Evolutionary conservation across 805 yeast genomes (phyloP), one percentile per base, ranked within the genome.

Genomic region (Schwanniomyces vanrijiae): DNA sequence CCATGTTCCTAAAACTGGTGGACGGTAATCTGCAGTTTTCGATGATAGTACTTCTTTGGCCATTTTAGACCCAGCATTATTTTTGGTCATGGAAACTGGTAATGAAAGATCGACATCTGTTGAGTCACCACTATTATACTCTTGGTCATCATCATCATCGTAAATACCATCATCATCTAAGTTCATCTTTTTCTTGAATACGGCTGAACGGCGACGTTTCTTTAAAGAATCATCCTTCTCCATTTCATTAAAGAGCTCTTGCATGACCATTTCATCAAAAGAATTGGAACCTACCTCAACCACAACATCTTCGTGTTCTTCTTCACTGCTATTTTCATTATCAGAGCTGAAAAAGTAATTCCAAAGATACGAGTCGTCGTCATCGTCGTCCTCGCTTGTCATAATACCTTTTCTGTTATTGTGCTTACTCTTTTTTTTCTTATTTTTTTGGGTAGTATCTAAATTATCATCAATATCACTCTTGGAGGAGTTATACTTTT

Each of bases 1-100:
- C 95, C 97, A 92, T 2, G 96, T 86, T 0, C 97, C 98, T 48
- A 92, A 73, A 22, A 88, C 80, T 2, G 99, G 99, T 4, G 98
- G 97, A 45, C 96, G 73, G 51, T 90, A 82, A 44, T 91, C 90
- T 20, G 88, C 86, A 5, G 86, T 83, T 43, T 90, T 86, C 1
- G 96, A 85, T 4, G 96, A 85, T n/a, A 92, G 79, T 5, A 92
- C 89, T 65, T 92, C 98, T 53, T 92, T 90, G n/a, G 84, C 86
- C n/a, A 89, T 85, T 55, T 89, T 87, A 9, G 87, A 78, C 2
- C 96, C 95, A 8, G 64, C 47, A 19, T 58, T 60, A 34, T 81
- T 77, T 48, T 69, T 72, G 47, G 76, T 81, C 14, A 81, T 73
- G 3, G 86, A 73, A 5, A 86, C 82, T 4, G 97, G 97, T 38